Evolutionary conservation across 331 rosid species (phyloP), one percentile per base, ranked within the genome.

Genomic region (Spiraea crenata): DNA sequence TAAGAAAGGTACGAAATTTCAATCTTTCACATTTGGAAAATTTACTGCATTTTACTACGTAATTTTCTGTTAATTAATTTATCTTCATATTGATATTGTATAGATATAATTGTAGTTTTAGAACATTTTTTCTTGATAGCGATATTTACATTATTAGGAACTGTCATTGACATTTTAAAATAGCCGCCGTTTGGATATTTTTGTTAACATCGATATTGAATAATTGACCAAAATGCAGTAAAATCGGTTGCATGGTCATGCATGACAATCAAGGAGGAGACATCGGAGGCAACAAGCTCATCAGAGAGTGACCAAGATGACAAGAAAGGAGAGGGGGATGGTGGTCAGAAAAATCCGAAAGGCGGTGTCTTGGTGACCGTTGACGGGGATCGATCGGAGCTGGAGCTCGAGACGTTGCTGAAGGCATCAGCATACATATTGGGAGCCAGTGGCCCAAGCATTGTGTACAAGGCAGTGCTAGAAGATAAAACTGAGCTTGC

Each of bases 381-480:
- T 2, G 95, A 87, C 41, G 89, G 82, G 3, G 99, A 87, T 64
- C 81, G 80, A 57, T 82, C 91, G 1, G 81, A 74, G 74, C 77
- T 93, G 5, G 97, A 93, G 62, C 66, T 83, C 17, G 99, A 91
- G 83, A 91, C 85, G 4, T 39, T 93, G 80, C 71, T 93, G 1
- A 89, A 89, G 67, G 97, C 97, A 1, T 93, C 99, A 0, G 99
- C 99, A 7, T 93, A 76, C 58, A 70, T 89, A 6, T 69, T 93
- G 54, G 97, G 97, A 51, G 88, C 86, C 2, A 89, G 81, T 54
- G 75, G 82, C 1, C 86, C 63, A 9, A 89, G 91, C 82, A 93
- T 91, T 9, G 92, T 93, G 63, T 93, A 93, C 86, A 91, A 85
- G 73, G 99, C 99, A 0, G 90, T 93, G 80, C 72, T 91, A 7